Evolutionary conservation across 169 alveolate genomes (phyloP), one percentile per base, ranked within the genome.

Genomic region (Plasmodium vivax): DNA sequence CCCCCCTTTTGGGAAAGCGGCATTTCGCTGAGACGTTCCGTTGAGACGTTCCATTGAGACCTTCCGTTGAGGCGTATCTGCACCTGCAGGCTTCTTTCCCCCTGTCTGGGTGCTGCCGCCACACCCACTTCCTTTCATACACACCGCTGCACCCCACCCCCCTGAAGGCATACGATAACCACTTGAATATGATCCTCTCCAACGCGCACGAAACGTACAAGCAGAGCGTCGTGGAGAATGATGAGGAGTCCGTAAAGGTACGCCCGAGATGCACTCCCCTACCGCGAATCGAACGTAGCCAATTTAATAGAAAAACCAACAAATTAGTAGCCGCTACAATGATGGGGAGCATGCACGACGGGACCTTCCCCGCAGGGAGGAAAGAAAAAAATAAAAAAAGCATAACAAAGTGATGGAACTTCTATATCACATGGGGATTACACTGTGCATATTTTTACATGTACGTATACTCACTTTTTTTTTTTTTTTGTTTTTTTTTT

Each of bases 121-220:
- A 3, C 2, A 2, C 43, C 6, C 12, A 16, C 38, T 19, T 7
- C 14, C 30, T 23, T 23, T 23, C 45, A 32, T 34, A 7, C 74
- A 30, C 36, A 23, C 34, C 56, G 14, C 32, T n/a, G 2, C 8
- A 0, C 68, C 72, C 34, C 58, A 41, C 71, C 84, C 54, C 72
- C 58, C 34, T 85, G 14, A 92, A 98, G 98, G 99, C 99, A 12
- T 98, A 95, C 72, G 99, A 98, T 92, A 98, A 96, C 41, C 99
- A 98, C 95, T 93, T 98, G 54, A 98, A 98, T 85, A 96, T 98
- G 98, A 97, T 98, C 51, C 97, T 98, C 47, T 98, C 98, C 6
- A 98, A 98, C 45, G 99, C 97, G 32, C 97, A 95, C 79, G 99
- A 98, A 85, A 97, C 96, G 56, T 95, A 87, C 45, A 85, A 85